Conservation (phyloP, 345 rosid species). For the Melaleuca alternifolia region DNA sequence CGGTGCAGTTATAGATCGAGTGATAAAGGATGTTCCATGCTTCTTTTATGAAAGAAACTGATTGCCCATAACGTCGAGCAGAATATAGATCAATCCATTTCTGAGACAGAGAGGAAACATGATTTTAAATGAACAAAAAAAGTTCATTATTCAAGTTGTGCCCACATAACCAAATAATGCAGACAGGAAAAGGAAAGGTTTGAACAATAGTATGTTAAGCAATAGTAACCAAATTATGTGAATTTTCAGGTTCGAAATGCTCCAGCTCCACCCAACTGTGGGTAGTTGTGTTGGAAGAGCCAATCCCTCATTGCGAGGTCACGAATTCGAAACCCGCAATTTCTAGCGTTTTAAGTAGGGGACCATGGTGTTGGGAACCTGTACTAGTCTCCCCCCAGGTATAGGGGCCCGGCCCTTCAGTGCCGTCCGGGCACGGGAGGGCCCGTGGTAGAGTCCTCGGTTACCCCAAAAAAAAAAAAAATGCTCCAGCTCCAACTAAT, state of each 20-base stretch:
- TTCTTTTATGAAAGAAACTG: conserved; percentile 25
- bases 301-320: too few relatives aligned
- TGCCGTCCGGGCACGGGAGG: too few relatives aligned
- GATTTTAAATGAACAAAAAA: neutral
- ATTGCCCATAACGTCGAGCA: conserved; percentile 47
- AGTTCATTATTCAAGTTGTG: neutral
- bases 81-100: conserved; percentile 47
- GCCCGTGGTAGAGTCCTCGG: too few relatives aligned
- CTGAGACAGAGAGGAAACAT: conserved; percentile 11
- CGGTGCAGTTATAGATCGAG: conserved; percentile 65
- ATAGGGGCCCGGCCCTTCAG: too few relatives aligned
- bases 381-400: too few relatives aligned
- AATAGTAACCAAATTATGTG: neutral
- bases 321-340: too few relatives aligned
- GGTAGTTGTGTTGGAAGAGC: too few relatives aligned
- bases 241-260: neutral
- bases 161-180: neutral
- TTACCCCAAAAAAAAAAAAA: too few relatives aligned
- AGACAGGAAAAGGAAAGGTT: neutral
- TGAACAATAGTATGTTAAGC: neutral
- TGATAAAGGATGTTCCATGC: conserved; percentile 54
- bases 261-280: neutral
- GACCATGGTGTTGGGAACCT: too few relatives aligned
- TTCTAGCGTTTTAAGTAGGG: too few relatives aligned
- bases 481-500: neutral